Evolutionary conservation across 2,329 filamentous ascomycete species (phyloP).

Genomic region (Colletotrichum nymphaeae): DNA sequence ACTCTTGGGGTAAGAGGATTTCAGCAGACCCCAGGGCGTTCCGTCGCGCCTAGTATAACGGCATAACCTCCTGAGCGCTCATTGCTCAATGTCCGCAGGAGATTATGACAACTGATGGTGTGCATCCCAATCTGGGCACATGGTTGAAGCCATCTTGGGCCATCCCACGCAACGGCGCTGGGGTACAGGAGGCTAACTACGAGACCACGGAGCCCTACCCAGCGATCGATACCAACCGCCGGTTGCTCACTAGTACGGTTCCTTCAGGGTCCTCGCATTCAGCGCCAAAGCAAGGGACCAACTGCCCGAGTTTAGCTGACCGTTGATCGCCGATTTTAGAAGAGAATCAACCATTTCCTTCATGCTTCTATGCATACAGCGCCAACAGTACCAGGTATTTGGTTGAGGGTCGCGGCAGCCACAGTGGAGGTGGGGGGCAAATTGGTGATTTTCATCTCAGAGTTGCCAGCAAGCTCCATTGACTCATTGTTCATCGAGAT

Average conservation of each 20-base stretch:
- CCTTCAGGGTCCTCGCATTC: conserved; percentile 18
- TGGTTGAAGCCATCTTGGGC: conserved; percentile 13
- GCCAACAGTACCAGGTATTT: background rate
- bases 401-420: background rate
- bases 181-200: conserved; percentile 25
- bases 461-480: background rate
- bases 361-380: background rate
- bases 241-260: background rate
- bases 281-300: background rate
- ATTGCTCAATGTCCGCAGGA: conserved; percentile 25
- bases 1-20: conserved; percentile 22
- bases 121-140: conserved; percentile 20
- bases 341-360: background rate
- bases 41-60: background rate
- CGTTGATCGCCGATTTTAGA: background rate
- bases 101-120: conserved; percentile 23
- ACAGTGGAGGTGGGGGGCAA: background rate
- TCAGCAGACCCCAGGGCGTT: conserved; percentile 11
- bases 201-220: conserved; percentile 7
- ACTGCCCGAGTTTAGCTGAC: background rate
- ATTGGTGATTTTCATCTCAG: background rate
- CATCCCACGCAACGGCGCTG: conserved; percentile 17
- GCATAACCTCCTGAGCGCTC: background rate
- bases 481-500: background rate
- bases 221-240: conserved; percentile 18